A percentile compares a stretch with the other conserved stretches of the same genome.
These are phyloP conservation scores for Begonia masoniana DNA, from an alignment of 306 rosid genomes.

Conservation along the genomic window DNA sequence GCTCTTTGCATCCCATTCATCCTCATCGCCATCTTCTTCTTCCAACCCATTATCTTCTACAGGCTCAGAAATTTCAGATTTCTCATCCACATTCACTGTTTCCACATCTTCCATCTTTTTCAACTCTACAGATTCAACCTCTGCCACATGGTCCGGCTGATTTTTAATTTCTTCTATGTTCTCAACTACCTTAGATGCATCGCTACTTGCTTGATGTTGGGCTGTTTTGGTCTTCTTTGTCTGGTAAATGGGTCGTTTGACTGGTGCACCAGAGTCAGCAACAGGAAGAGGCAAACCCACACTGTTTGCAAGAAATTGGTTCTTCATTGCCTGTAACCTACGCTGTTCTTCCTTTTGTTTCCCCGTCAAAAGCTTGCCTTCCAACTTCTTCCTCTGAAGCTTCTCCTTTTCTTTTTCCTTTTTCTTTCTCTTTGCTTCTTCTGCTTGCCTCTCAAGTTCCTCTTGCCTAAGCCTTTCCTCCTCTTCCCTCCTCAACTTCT, in stretches of 20 bases:
- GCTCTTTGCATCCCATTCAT: constrained; percentile 95
- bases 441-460: constrained; percentile 75
- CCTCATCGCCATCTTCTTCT: constrained; percentile 60
- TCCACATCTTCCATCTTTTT: constrained; percentile 58
- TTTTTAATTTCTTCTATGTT: constrained; percentile 32
- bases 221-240: constrained; percentile 52
- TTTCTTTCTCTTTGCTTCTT: constrained; percentile 68
- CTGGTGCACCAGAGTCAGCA: constrained; percentile 39
- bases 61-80: constrained; percentile 40
- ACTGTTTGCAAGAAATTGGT: constrained; percentile 47
- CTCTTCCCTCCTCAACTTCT: constrained; percentile 76
- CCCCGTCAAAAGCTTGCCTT: constrained; percentile 58
- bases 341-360: constrained; percentile 86
- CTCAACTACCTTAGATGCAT: constrained; percentile 36
- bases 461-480: constrained; percentile 67
- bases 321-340: constrained; percentile 67
- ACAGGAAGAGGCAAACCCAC: constrained; percentile 36
- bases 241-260: constrained; percentile 65
- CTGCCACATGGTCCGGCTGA: constrained; percentile 27
- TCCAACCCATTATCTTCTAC: constrained; percentile 40
- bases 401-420: constrained; percentile 90
- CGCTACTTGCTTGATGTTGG: constrained; percentile 45
- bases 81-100: constrained; percentile 28
- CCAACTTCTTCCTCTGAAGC: constrained; percentile 45
- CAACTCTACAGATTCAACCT: constrained; percentile 27